A percentile compares a stretch with the other conserved stretches of the same genome.
phyloP scores from a whole-genome alignment of 2,329 filamentous ascomycete genomes.

The Claviceps sorghi region DNA sequence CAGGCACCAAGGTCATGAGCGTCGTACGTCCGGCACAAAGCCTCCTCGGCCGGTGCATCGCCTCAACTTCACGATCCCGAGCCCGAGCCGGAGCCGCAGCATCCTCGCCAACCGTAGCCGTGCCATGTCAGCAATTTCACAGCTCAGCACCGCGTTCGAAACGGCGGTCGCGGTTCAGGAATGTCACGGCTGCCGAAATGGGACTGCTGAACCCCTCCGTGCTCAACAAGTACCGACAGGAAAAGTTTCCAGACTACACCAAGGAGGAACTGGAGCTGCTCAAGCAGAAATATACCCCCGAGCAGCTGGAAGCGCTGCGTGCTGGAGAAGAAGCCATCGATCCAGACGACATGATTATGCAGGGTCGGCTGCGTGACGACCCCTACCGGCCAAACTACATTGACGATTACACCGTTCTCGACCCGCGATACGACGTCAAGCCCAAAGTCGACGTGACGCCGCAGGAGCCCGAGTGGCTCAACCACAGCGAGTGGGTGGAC shows the following conservation, averaged over 20 bases:
- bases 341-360: conserved; percentile 56
- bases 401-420: conserved; percentile 66
- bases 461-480: conserved; percentile 42
- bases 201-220: conserved; percentile 31
- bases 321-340: conserved; percentile 67
- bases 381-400: conserved; percentile 59
- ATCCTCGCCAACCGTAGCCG: conserved; percentile 11
- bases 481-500: conserved; percentile 40
- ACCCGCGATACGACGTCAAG: conserved; percentile 64
- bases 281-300: conserved; percentile 55
- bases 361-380: conserved; percentile 59
- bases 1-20: conserved; percentile 34
- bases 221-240: conserved; percentile 28
- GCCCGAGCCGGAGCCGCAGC: conserved; percentile 12
- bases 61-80: conserved; percentile 14
- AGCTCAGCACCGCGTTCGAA: conserved; percentile 32
- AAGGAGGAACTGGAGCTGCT: conserved; percentile 49
- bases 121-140: conserved; percentile 33
- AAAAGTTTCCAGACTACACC: conserved; percentile 49
- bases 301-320: conserved; percentile 69
- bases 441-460: conserved; percentile 34
- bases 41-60: conserved; percentile 36
- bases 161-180: conserved; percentile 37
- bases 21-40: conserved; percentile 39
- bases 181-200: conserved; percentile 36